phyloP scores from a whole-genome alignment of 208 protist species.

The Leishmania braziliensis region DNA sequence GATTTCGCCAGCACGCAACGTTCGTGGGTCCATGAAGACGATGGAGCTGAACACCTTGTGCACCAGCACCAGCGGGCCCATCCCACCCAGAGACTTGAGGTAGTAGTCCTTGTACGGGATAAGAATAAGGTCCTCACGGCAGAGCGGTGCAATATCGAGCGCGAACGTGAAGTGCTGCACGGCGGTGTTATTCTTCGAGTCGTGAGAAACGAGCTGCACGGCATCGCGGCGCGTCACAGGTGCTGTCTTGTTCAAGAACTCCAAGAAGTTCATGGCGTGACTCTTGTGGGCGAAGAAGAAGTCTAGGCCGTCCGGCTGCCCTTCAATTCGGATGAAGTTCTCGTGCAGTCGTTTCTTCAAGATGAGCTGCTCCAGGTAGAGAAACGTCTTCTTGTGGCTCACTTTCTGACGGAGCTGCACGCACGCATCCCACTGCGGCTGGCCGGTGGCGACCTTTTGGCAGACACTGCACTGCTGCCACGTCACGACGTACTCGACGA shows the following conservation, averaged over 20 bases:
- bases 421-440: conserved; percentile 98
- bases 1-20: conserved; percentile 94
- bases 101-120: conserved; percentile 91
- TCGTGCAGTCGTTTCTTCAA: conserved; percentile 97
- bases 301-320: conserved; percentile 97
- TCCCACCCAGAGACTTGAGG: conserved; percentile 77
- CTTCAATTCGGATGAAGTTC: conserved; percentile 96
- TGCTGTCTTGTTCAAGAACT: conserved; percentile 94
- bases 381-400: conserved; percentile 98
- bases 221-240: conserved; percentile 93
- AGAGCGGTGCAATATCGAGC: conserved; percentile 98
- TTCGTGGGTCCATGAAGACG: conserved; percentile 96
- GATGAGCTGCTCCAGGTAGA: conserved; percentile 99
- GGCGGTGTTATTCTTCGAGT: conserved; percentile 98
- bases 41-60: conserved; percentile 95
- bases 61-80: conserved; percentile 94
- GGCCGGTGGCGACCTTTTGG: conserved; percentile 94
- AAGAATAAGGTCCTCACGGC: conserved; percentile 95
- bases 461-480: conserved; percentile 98
- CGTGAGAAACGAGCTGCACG: conserved; percentile 97
- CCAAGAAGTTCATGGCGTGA: conserved; percentile 97
- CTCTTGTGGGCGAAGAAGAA: conserved; percentile 98
- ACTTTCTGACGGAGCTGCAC: conserved; percentile 99
- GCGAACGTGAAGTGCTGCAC: conserved; percentile 98
- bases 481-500: conserved; percentile 97